A percentile compares a stretch with the other conserved stretches of the same genome.
phyloP scores from a whole-genome alignment of 2,329 filamentous ascomycete genomes.

The Acrodontium crateriforme region DNA sequence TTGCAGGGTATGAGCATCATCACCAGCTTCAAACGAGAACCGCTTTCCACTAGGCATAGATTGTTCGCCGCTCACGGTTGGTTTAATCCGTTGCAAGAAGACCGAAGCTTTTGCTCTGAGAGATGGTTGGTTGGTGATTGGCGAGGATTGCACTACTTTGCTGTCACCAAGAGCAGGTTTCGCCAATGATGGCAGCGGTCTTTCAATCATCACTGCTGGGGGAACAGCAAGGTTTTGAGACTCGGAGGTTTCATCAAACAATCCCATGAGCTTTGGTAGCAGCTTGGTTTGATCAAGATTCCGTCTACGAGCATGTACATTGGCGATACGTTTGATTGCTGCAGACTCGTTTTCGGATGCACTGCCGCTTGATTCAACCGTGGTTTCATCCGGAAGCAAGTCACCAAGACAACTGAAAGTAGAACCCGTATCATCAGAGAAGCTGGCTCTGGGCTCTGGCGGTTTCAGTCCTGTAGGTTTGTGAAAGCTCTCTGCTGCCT shows the following conservation, averaged over 20 bases:
- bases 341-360: constrained; percentile 19
- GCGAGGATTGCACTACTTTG: constrained; percentile 7
- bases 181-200: too few relatives aligned
- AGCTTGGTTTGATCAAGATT: constrained; percentile 22
- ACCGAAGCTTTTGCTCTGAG: constrained; percentile 19
- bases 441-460: constrained; percentile 5
- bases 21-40: constrained; percentile 32
- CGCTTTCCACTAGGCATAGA: constrained; percentile 12
- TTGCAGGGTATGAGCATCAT: constrained; percentile 20
- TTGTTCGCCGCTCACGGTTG: constrained; percentile 12
- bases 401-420: constrained; percentile 23
- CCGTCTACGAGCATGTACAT: constrained; percentile 21
- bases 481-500: too few relatives aligned
- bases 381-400: constrained; percentile 18
- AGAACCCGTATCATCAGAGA: constrained; percentile 19
- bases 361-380: too few relatives aligned
- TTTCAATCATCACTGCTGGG: too few relatives aligned
- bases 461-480: too few relatives aligned
- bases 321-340: constrained; percentile 23
- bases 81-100: constrained; percentile 16
- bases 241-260: too few relatives aligned
- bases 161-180: too few relatives aligned
- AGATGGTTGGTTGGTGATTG: constrained; percentile 7
- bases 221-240: too few relatives aligned
- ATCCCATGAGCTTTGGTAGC: constrained; percentile 20